Base-by-base conservation (phyloP, 192 early-diverging fungal genomes). In the Coemansia sp. region DNA sequence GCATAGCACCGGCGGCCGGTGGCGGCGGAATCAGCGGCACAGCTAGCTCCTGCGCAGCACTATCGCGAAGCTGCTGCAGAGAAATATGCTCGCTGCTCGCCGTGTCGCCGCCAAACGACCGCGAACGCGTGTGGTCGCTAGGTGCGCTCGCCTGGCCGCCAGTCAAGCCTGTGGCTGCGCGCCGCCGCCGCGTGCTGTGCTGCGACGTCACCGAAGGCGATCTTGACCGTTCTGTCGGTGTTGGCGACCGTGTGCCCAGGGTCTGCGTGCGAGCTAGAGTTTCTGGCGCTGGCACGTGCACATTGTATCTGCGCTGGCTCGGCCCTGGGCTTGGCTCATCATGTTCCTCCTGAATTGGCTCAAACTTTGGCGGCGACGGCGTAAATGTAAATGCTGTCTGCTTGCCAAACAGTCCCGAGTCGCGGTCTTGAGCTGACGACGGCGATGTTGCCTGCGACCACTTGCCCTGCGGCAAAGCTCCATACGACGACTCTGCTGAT, bases 371-470 rank as follows among this genome's bases (percentile, higher is more conserved):
- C 59, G 53, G 48, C 57, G 19, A 56, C 52, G 54, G 70, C 32
- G 72, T 63, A 23, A 75, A 68, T 21, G 58, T 69, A 35, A 79
- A 73, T 5, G 65, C 32, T 8, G 32, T 19, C 60, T 70, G 77
- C 8, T 59, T 62, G 62, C 77, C 77, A 62, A 80, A 75, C 22
- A 75, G 59, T 19, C 77, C 77, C 24, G 77, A 80, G 66, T 80
- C 77, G 19, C 77, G 65, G 57, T 75, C 72, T 14, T 65, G 57
- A 6, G 15, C 53, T 14, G 72, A 43, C 14, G 72, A 60, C 3
- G 76, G 72, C 25, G 77, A 62, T 6, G 77, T 73, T 4, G 37
- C 29, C 69, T 74, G 65, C 45, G 77, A 80, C 77, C 77, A 80
- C 14, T 68, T 70, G 22, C 65, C 70, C 63, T 71, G 62, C 15